Evolutionary conservation across 495 filamentous ascomycete species (phyloP).

Genomic region (Trypethelium eluteriae): DNA sequence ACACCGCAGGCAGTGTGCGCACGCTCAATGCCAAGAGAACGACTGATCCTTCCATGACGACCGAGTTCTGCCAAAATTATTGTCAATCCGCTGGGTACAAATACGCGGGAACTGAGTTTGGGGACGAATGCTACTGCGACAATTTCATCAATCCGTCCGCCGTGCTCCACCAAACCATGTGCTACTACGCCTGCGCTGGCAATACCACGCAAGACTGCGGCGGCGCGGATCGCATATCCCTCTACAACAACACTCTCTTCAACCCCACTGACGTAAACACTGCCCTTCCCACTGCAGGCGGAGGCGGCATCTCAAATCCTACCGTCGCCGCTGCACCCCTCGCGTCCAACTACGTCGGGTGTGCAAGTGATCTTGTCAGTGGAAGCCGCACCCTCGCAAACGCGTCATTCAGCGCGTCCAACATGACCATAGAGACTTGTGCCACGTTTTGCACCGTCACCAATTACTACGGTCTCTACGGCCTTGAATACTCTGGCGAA

Average conservation of each 20-base stretch:
- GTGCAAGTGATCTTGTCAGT: constrained; percentile 18
- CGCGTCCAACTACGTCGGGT: constrained; percentile 23
- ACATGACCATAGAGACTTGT: constrained; percentile 24
- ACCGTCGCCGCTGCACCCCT: constrained; percentile 18
- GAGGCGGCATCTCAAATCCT: constrained; percentile 13
- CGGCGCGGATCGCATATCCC: constrained; percentile 17
- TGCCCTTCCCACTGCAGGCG: constrained; percentile 14
- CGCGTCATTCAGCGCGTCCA: background rate
- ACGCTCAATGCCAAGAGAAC: constrained; percentile 16
- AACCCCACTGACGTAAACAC: constrained; percentile 16
- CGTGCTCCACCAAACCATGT: constrained; percentile 2
- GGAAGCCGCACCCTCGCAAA: constrained; percentile 10
- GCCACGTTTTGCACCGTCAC: constrained; percentile 15
- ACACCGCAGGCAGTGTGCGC: constrained; percentile 16
- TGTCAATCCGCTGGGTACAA: constrained; percentile 13
- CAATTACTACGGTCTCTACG: constrained; percentile 20
- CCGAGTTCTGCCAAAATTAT: constrained; percentile 23
- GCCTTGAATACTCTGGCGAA: constrained; percentile 20
- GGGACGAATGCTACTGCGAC: constrained; percentile 28
- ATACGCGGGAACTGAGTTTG: constrained; percentile 22
- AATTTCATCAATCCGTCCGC: constrained; percentile 24
- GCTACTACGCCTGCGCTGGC: constrained; percentile 19
- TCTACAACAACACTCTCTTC: constrained; percentile 24
- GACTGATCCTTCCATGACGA: constrained; percentile 23
- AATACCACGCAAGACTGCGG: constrained; percentile 19